Evolutionary conservation across 2,329 filamentous ascomycete species (phyloP), one percentile per base, ranked within the genome.

Genomic region (Madurella mycetomatis): DNA sequence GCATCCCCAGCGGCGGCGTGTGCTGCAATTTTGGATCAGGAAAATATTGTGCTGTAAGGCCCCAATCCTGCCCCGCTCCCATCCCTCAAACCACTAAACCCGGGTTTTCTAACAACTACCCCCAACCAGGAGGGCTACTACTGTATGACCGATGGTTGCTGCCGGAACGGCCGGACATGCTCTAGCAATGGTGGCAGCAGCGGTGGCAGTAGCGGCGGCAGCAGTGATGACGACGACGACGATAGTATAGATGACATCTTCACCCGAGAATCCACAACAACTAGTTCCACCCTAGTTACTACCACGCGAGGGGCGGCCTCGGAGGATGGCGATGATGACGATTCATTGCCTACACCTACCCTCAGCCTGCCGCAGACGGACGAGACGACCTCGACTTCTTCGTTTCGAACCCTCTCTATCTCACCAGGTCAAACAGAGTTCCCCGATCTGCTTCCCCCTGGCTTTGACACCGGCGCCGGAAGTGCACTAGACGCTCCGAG

Each of bases 41-140:
- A 18, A 47, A 51, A 11, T 61, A 55, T 25, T 59, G 59, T 48
- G 40, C 55, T 12, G 55, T 55, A 46, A 41, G 47, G 34, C 12
- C 18, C 17, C 19, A 16, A 25, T 2, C n/a, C 37, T 15, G 5
- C 1, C 15, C 47, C n/a, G 42, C 25, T 5, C 31, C n/a, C 12
- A 11, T 16, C 18, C 25, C 7, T 7, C 3, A 25, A 25, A 3
- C 17, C 3, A 8, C 15, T 9, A 4, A 41, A 1, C 11, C 25
- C 25, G 25, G 25, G 34, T 9, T 8, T 4, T n/a, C 17, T 34
- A n/a, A 39, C 39, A 11, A 19, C 12, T 30, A 18, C 39, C 8
- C 9, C 9, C 11, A 41, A 19, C 18, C 50, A 56, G 50, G 32
- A 43, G 2, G 54, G 57, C 9, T 52, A 47, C 41, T 57, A 57